Base-by-base conservation (phyloP, 1,284 basidiomycete genomes). In the Kalmanozyma brasiliensis region DNA sequence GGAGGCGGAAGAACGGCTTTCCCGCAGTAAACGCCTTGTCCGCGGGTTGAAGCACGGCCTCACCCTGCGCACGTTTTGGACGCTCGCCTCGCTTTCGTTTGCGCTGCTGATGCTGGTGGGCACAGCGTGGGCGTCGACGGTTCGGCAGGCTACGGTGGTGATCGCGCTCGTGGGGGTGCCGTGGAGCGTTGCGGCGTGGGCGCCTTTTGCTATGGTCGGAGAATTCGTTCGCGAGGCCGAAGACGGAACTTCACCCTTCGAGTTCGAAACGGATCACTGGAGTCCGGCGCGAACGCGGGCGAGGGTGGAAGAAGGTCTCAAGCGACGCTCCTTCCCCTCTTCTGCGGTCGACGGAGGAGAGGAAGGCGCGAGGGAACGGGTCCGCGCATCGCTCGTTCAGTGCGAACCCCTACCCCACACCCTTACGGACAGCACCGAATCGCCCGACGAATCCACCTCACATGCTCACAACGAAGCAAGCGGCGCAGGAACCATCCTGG, bases 401-500 rank as follows among this genome's bases (percentile, higher is more conserved):
- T 74, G 72, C 34, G 47, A 49, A 8, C 64, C 72, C 2, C 52
- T 74, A 8, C 59, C 65, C 1, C 36, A 38, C 11, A 44, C 46
- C 4, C 26, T 55, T 1, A 32, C 49, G 22, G 7, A 14, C 13
- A 40, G 19, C 23, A 19, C 13, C 19, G 56, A 57, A 2, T 49
- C 48, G 32, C 3, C 40, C 26, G 35, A 29, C 14, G 35, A 8
- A 32, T 29, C 14, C 16, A 9, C 19, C 22, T n/a, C 22, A 38
- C 9, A 30, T 13, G n/a, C 19, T 9, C 13, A n/a, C n/a, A n/a
- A n/a, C n/a, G n/a, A 87, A 88, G 14, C 53, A 1, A 49, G 51
- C 7, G 84, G 90, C 40, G 90, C 92, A 0, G 94, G 94, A n/a
- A 94, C 94, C 1, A 90, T 97, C 42, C 86, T 97, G 42, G 94